Evolutionary conservation across 169 alveolate species (phyloP).

Genomic region (Theileria annulata): DNA sequence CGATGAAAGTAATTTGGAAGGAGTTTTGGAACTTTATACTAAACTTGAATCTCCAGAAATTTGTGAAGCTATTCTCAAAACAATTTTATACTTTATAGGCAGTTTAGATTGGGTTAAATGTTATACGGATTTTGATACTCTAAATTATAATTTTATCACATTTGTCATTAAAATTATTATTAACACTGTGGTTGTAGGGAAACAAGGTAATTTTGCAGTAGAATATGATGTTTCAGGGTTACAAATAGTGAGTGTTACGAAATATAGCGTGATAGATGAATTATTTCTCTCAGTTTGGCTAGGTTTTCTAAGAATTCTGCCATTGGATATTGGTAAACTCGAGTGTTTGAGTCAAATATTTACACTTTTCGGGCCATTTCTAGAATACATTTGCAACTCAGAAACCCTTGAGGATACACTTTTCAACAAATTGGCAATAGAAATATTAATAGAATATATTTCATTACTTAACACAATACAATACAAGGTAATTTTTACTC

Average conservation of each 20-base stretch:
- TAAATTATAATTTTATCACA: not conserved
- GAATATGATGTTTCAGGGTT: not conserved
- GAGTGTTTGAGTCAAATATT: not conserved
- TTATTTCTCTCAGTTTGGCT: constrained; percentile 37
- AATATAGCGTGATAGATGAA: not conserved
- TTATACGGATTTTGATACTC: not conserved
- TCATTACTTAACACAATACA: not conserved
- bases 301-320: constrained; percentile 31
- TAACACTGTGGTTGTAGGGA: not conserved
- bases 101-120: constrained; percentile 44
- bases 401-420: not conserved
- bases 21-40: not conserved
- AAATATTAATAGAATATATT: constrained; percentile 4
- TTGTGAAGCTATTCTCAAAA: constrained; percentile 38
- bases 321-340: not conserved
- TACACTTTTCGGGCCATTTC: not conserved
- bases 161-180: not conserved
- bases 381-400: not conserved
- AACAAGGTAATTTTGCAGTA: not conserved
- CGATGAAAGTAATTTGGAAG: constrained; percentile 33
- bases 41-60: constrained; percentile 12
- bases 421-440: not conserved
- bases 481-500: not conserved
- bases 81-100: constrained; percentile 37
- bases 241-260: not conserved